Base-by-base conservation (phyloP, 345 rosid species). In the Balakata baccata region DNA sequence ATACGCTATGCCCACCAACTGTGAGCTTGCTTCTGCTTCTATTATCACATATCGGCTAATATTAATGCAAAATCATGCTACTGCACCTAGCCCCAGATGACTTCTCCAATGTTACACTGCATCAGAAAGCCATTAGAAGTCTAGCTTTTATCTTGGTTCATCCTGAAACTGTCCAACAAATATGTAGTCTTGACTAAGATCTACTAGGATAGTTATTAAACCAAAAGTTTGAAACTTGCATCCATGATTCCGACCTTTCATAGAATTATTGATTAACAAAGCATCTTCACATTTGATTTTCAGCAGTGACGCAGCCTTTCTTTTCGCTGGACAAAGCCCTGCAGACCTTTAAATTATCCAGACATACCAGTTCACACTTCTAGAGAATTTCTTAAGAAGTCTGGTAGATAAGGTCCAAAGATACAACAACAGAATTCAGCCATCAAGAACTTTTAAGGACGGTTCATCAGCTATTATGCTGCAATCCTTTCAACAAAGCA, bases 91-190 rank as follows among this genome's bases (percentile, higher is more conserved):
- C 41, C 67, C 17, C 50, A 58, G 51, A 64, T 53, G 38, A 80
- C 41, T 59, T 66, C 64, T 77, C 47, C 6, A 20, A 45, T 46
- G 69, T 37, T 22, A 65, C 3, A 65, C n/a, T 69, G 18, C 20
- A 39, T 20, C 49, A 64, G 45, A 39, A 43, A 68, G 74, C 46
- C 75, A 66, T 38, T 45, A 59, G 51, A 50, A 54, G 29, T 49
- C 53, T 49, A 59, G 39, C 37, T 23, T 25, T 45, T 46, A n/a
- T 34, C 49, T 59, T 5, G n/a, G 46, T 18, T 22, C 64, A 17
- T 56, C 66, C 66, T 71, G 5, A 10, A 8, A 22, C 3, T 18
- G 13, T 71, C 51, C 18, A 11, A 56, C 8, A 49, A 49, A 25
- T n/a, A 38, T 3, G 7, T 7, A 37, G 1, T 38, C 16, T n/a